Conservation (phyloP, 2,329 filamentous ascomycete genomes). For the Talaromyces amestolkiae region DNA sequence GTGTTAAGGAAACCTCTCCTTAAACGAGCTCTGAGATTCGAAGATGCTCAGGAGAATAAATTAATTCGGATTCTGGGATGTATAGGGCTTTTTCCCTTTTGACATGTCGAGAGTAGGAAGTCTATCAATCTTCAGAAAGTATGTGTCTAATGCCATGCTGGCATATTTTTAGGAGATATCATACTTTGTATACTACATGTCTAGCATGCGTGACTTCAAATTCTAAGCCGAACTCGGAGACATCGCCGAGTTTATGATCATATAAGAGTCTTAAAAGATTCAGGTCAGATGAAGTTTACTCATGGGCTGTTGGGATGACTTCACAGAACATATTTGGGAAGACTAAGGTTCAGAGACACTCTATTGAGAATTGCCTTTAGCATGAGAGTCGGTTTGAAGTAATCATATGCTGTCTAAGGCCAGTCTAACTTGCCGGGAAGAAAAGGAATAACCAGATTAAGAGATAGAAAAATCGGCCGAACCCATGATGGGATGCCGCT, state of each 20-base stretch:
- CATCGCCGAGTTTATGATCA: neutral
- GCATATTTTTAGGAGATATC: neutral
- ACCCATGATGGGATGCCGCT: neutral
- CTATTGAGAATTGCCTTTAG: neutral
- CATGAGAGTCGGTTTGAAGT: neutral
- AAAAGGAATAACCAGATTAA: neutral
- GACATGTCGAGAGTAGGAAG: neutral
- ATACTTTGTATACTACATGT: neutral
- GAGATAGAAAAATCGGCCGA: neutral
- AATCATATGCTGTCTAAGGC: neutral
- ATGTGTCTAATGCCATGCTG: neutral
- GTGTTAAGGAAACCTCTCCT: neutral
- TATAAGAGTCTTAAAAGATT: neutral
- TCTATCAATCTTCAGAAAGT: neutral
- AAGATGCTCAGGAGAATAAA: neutral
- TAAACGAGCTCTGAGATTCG: neutral
- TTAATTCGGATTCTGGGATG: neutral
- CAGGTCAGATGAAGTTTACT: neutral
- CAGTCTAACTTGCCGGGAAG: too few species aligned
- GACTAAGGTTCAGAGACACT: neutral
- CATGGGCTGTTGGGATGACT: neutral
- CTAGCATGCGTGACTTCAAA: neutral
- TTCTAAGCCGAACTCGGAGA: neutral
- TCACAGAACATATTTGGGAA: neutral
- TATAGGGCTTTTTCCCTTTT: neutral